Base-by-base conservation (phyloP, 148 eudicot species). In the Pouteria glomerata region DNA sequence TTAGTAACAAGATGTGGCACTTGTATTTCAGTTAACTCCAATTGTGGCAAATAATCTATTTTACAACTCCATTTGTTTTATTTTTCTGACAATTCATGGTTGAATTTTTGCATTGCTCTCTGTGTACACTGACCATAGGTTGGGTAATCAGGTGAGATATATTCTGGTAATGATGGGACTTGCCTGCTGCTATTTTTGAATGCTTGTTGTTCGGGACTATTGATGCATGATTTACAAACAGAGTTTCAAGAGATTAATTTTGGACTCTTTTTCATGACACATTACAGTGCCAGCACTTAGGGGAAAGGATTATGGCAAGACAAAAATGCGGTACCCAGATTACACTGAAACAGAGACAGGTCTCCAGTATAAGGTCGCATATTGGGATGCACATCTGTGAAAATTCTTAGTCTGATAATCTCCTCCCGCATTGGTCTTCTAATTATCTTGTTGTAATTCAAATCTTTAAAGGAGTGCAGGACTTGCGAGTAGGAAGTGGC, bases 291-390 rank as follows among this genome's bases (percentile, higher is more conserved):
- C 98, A 24, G 98, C 97, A 30, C 72, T 94, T 56, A 88, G 90
- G 79, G 98, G 97, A 44, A 94, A 91, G 84, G 98, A 94, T 59
- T 94, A 94, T 81, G 98, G 97, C 65, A 94, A 94, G 91, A 82
- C 91, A 41, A 94, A 86, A 83, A 94, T 94, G 96, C 84, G 91
- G 61, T 91, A 83, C 81, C 93, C 97, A 77, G 98, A 94, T 78
- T 94, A 94, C 73, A 82, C 78, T 11, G 83, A 89, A 83, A 91
- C 98, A 66, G 78, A 77, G 37, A 85, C 96, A 27, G 98, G 98
- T 73, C 91, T 94, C 66, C 98, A 94, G 72, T 94, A 79, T 75
- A 94, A 91, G 98, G 98, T 94, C 68, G 51, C 74, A 35, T 76
- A 57, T 66, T 70, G 34, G 37, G 42, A 51, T 63, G 73, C 30